These are phyloP conservation scores for Agrocybe pediades DNA, from an alignment of 768 basidiomycete species.

Conservation along the genomic window DNA sequence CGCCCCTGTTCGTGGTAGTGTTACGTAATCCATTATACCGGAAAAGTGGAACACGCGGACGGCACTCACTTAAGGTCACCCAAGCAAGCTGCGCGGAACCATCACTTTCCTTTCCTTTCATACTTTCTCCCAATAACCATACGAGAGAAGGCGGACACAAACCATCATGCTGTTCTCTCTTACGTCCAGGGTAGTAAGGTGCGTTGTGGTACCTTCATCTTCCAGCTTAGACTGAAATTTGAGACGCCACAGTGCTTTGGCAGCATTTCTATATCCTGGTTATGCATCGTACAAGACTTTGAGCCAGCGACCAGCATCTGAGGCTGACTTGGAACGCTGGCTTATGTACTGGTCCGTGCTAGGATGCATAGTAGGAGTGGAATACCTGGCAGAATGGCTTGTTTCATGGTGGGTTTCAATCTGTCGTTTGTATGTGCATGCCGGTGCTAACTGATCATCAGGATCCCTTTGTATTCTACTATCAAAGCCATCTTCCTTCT, in stretches of 20 bases:
- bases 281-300: slow-evolving; percentile 98
- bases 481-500: slow-evolving; percentile 84
- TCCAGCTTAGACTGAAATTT: neutral
- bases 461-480: slow-evolving; percentile 89
- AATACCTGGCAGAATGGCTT: slow-evolving; percentile 86
- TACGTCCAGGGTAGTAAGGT: slow-evolving; percentile 52
- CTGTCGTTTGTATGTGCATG: neutral
- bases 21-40: neutral
- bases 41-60: slow-evolving; percentile 19
- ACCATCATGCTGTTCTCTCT: slow-evolving; percentile 49
- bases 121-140: neutral
- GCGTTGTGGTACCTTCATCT: slow-evolving; percentile 12
- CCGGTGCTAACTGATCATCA: slow-evolving; percentile 26
- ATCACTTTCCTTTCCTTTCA: neutral
- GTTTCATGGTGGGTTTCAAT: slow-evolving; percentile 70
- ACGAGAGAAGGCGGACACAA: neutral
- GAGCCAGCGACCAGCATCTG: slow-evolving; percentile 81
- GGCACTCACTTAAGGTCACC: slow-evolving; percentile 3
- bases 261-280: slow-evolving; percentile 87
- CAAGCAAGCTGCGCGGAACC: neutral
- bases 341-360: slow-evolving; percentile 97
- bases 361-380: slow-evolving; percentile 78
- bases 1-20: neutral
- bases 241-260: slow-evolving; percentile 51
- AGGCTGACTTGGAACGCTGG: slow-evolving; percentile 89